These are phyloP conservation scores for Aspergillus sergii DNA, from an alignment of 2,329 filamentous ascomycete species.

Conservation along the genomic window DNA sequence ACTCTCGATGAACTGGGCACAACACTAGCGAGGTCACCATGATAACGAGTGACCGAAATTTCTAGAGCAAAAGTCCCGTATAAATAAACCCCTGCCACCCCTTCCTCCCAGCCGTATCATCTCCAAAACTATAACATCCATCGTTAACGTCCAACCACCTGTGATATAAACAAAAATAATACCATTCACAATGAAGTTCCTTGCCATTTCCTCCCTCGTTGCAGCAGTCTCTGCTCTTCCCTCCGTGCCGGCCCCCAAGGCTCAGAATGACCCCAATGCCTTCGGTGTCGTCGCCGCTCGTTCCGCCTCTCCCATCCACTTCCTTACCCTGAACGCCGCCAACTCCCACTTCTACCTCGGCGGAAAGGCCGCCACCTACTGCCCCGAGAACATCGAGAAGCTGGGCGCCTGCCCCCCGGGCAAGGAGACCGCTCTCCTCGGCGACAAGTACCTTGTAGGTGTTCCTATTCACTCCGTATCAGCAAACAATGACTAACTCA, in stretches of 20 bases:
- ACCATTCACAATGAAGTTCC: conserved; percentile 28
- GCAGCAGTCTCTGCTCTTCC: conserved; percentile 27
- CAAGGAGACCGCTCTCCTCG: conserved; percentile 50
- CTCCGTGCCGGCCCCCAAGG: conserved; percentile 15
- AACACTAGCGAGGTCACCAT: neutral
- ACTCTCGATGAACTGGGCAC: neutral
- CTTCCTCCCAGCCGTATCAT: neutral
- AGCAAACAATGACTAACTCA: neutral
- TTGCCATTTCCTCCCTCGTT: conserved; percentile 25
- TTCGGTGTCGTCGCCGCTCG: conserved; percentile 49
- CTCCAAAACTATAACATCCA: neutral
- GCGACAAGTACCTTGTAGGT: conserved; percentile 39
- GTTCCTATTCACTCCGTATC: neutral
- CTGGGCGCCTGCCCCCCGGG: conserved; percentile 44
- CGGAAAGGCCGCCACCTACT: conserved; percentile 50
- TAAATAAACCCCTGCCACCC: neutral
- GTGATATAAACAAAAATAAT: neutral
- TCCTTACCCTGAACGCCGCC: conserved; percentile 48
- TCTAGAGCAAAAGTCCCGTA: neutral
- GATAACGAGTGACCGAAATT: neutral
- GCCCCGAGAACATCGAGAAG: conserved; percentile 41
- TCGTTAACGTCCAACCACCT: no score
- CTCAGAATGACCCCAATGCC: conserved; percentile 14
- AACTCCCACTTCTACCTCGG: conserved; percentile 54
- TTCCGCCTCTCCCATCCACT: conserved; percentile 52